These are phyloP conservation scores for Candida pini DNA, from an alignment of 805 yeast species.

Conservation along the genomic window DNA sequence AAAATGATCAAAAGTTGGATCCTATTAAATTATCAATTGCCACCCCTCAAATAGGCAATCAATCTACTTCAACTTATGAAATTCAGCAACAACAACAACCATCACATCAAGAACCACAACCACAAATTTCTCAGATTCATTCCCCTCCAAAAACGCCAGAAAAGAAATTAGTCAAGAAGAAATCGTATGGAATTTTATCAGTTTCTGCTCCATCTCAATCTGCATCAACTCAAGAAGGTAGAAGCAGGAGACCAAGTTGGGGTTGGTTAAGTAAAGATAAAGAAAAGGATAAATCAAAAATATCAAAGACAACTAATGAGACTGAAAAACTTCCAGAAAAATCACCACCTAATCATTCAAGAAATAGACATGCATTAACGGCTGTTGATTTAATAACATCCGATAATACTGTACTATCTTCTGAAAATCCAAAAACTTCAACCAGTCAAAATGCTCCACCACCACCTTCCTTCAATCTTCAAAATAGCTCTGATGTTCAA, in stretches of 20 bases:
- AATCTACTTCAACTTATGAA: too few species aligned
- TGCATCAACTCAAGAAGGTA: not conserved
- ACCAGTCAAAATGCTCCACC: not conserved
- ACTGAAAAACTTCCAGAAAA: conserved; percentile 6
- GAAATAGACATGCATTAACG: conserved; percentile 24
- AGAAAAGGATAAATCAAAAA: conserved; percentile 1
- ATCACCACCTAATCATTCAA: conserved; percentile 19
- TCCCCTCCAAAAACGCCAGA: conserved; percentile 5
- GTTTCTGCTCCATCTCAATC: not conserved
- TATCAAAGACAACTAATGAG: conserved; percentile 7
- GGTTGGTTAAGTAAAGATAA: conserved; percentile 7
- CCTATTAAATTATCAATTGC: too few species aligned
- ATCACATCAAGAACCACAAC: conserved; percentile 7
- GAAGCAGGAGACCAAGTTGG: conserved; percentile 11
- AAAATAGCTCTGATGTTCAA: too few species aligned
- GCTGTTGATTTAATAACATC: conserved; percentile 1
- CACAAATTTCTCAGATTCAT: conserved; percentile 5
- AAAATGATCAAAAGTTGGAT: too few species aligned
- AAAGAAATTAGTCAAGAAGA: conserved; percentile 4
- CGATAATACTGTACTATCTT: not conserved
- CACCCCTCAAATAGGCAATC: too few species aligned
- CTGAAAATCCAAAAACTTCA: not conserved
- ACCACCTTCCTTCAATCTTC: too few species aligned
- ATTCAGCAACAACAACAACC: conserved; percentile 3
- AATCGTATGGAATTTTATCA: conserved; percentile 6